These are phyloP conservation scores for Coemansia sp. DNA, from an alignment of 192 early-diverging fungal genomes.

Conservation along the genomic window DNA sequence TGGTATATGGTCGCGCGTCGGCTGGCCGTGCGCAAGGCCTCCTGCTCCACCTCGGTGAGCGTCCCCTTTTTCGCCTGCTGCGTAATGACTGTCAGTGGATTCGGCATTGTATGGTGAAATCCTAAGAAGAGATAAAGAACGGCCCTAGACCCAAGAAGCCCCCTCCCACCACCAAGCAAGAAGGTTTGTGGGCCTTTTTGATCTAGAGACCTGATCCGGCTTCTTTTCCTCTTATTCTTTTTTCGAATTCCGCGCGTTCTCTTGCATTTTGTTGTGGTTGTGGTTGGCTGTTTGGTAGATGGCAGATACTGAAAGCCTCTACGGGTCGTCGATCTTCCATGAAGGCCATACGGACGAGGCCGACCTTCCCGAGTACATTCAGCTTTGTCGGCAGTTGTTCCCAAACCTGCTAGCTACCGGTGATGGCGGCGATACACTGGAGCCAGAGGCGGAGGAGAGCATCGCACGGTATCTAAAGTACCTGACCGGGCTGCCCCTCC, in stretches of 20 bases:
- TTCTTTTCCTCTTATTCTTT: background rate
- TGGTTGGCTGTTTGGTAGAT: too few species aligned
- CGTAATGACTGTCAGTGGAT: slow-evolving; percentile 8
- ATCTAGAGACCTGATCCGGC: background rate
- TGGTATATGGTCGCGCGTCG: background rate
- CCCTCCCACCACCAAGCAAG: background rate
- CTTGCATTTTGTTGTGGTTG: too few species aligned
- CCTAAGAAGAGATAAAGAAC: background rate
- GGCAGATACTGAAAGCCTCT: slow-evolving; percentile 42
- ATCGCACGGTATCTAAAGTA: slow-evolving; percentile 45
- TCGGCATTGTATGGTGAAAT: slow-evolving; percentile 8
- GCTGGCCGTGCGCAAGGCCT: slow-evolving; percentile 7
- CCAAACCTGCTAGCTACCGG: slow-evolving; percentile 9
- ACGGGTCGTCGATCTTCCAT: slow-evolving; percentile 40
- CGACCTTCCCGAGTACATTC: slow-evolving; percentile 41
- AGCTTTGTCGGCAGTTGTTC: slow-evolving; percentile 39
- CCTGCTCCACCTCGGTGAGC: slow-evolving; percentile 18
- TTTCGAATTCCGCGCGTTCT: background rate
- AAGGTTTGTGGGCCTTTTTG: too few species aligned
- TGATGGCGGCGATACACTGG: slow-evolving; percentile 6
- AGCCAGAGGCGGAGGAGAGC: slow-evolving; percentile 29
- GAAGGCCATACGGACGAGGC: slow-evolving; percentile 27
- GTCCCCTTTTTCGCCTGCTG: slow-evolving; percentile 15
- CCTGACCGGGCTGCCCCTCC: slow-evolving; percentile 28
- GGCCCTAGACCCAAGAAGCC: background rate